phyloP scores from a whole-genome alignment of 768 basidiomycete genomes.

The Mycena pura region DNA sequence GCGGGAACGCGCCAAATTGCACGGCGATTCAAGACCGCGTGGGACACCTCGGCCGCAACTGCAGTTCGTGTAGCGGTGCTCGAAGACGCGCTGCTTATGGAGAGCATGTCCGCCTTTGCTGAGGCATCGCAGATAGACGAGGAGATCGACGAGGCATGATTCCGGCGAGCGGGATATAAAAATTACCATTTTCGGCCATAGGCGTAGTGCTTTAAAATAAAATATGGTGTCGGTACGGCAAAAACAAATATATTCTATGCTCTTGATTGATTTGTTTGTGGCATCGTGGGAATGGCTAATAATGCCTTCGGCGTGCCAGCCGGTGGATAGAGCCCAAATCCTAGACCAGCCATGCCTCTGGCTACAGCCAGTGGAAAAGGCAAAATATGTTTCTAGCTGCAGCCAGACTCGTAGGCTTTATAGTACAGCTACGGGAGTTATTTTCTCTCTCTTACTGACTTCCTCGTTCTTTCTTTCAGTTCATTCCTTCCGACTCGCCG shows the following conservation, averaged over 20 bases:
- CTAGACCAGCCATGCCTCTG: not conserved
- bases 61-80: not conserved
- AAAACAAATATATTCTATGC: too few relatives aligned
- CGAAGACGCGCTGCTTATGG: not conserved
- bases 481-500: too few relatives aligned
- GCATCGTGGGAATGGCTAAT: not conserved
- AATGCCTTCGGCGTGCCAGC: not conserved
- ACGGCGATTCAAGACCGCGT: not conserved
- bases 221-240: not conserved
- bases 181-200: not conserved
- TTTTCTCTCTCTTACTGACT: too few relatives aligned
- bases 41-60: not conserved
- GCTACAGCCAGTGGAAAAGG: not conserved
- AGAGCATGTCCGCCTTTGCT: not conserved
- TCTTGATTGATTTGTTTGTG: too few relatives aligned
- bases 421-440: not conserved
- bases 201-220: not conserved
- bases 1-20: not conserved
- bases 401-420: not conserved
- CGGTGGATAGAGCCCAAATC: not conserved
- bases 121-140: not conserved
- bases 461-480: too few relatives aligned
- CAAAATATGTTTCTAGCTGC: not conserved
- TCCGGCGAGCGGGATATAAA: not conserved
- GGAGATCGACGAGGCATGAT: not conserved